Conservation (phyloP, 345 rosid species). For the Cardamine occulta region DNA sequence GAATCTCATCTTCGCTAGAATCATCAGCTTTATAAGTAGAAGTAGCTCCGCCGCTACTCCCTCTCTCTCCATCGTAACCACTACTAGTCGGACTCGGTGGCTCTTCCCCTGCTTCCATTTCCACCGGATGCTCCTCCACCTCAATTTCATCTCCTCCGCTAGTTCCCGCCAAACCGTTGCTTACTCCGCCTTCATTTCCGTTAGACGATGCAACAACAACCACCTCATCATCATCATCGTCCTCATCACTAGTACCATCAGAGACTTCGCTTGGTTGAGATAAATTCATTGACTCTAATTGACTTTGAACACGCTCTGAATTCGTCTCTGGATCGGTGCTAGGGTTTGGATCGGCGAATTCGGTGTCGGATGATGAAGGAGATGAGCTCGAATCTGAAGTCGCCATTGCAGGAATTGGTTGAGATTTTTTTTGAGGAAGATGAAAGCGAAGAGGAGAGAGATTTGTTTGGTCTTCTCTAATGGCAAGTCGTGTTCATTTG, state of each 20-base stretch:
- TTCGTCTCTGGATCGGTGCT: conserved; percentile 42
- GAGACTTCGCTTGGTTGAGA: conserved; percentile 40
- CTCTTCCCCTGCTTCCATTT: conserved; percentile 60
- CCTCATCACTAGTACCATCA: conserved; percentile 23
- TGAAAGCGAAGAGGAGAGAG: conserved; percentile 10
- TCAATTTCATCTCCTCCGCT: conserved; percentile 42
- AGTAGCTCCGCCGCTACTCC: conserved; percentile 71
- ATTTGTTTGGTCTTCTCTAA: conserved; percentile 5
- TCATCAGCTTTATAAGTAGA: conserved; percentile 51
- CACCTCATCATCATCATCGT: conserved; percentile 17
- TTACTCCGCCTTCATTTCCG: conserved; percentile 32
- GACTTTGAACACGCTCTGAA: conserved; percentile 43
- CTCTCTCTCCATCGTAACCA: conserved; percentile 94
- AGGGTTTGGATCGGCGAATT: conserved; percentile 45
- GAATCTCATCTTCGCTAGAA: conserved; percentile 64
- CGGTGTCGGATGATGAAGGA: conserved; percentile 41
- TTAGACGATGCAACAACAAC: conserved; percentile 39
- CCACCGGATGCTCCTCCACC: conserved; percentile 56
- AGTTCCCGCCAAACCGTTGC: conserved; percentile 37
- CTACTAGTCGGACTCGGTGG: conserved; percentile 86
- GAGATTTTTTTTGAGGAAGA: neutral
- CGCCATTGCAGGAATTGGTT: conserved; percentile 18
- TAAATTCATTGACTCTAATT: conserved; percentile 42
- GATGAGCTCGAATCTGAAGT: conserved; percentile 45
- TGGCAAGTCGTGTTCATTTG: conserved; percentile 28